Percentiles rank a stretch among this genome's conserved stretches.
Evolutionary conservation across 2,329 filamentous ascomycete genomes (phyloP).

Genomic region (Pseudopithomyces maydicus): DNA sequence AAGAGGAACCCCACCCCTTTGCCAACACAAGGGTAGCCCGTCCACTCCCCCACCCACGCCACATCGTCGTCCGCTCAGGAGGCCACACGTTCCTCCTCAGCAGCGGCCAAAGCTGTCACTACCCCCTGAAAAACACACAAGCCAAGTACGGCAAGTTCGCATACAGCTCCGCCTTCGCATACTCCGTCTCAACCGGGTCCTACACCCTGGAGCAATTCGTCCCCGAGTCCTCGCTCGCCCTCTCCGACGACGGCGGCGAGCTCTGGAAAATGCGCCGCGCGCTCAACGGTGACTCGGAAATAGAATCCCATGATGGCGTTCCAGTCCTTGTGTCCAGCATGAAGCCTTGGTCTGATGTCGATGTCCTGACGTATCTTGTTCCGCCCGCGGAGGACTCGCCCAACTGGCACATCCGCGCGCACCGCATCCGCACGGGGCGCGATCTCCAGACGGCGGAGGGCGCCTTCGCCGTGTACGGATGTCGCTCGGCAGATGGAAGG

Average conservation of each 20-base stretch:
- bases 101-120: constrained; percentile 80
- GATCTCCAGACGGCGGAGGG: constrained; percentile 75
- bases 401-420: constrained; percentile 70
- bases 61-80: constrained; percentile 73
- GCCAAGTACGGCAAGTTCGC: constrained; percentile 82
- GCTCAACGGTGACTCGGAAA: constrained; percentile 64
- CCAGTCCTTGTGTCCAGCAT: constrained; percentile 72
- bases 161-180: constrained; percentile 76
- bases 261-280: constrained; percentile 77
- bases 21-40: constrained; percentile 63
- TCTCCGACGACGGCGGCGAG: constrained; percentile 78
- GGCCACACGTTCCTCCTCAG: constrained; percentile 74
- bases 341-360: constrained; percentile 73
- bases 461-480: constrained; percentile 70
- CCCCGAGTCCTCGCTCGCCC: constrained; percentile 73
- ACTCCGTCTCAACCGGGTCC: constrained; percentile 76
- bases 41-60: constrained; percentile 69
- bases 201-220: constrained; percentile 79
- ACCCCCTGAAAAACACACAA: constrained; percentile 80
- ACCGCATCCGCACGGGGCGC: constrained; percentile 64
- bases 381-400: constrained; percentile 63
- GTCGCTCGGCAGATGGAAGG: constrained; percentile 64
- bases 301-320: constrained; percentile 60
- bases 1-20: constrained; percentile 66
- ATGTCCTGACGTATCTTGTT: constrained; percentile 67